Base-by-base conservation (phyloP, 2,329 filamentous ascomycete genomes). In the Diaporthe citri region DNA sequence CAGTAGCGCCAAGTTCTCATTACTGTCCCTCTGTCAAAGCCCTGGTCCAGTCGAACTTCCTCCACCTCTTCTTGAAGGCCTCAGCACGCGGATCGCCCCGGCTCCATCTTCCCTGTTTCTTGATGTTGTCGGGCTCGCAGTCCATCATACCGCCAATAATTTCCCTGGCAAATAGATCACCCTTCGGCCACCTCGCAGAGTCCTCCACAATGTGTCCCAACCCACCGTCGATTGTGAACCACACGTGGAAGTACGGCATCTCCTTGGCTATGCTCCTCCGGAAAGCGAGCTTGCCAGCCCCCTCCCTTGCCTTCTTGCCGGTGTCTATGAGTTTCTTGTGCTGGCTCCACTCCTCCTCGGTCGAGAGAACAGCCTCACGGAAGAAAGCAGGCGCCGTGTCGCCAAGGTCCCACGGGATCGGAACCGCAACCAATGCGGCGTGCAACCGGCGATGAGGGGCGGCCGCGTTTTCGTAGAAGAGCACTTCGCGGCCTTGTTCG, bases 401-500 rank as follows among this genome's bases (percentile, higher is more conserved):
- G 71, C 95, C 97, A n/a, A 98, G 89, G 60, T 93, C 94, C 82
- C 95, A 97, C 0, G 97, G 96, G 36, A 99, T 92, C 1, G 97
- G 96, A 0, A 98, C 92, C 0, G 90, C 96, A 75, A 93, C 90
- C 87, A 99, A 92, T 9, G 95, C 93, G 0, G 97, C 97, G 84
- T 99, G 97, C 75, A 90, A 89, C 78, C 93, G 94, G 25, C 94
- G 89, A 4, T 93, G 90, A 1, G 95, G 95, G 20, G 91, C 88
- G 0, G 95, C 96, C 3, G 97, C 97, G 82, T 99, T 98, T 82
- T 99, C 97, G 87, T 99, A 99, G 85, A 99, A 99, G 77, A 99
- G 87, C 13, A 98, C 96, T 79, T 97, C 95, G 70, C 94, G 93
- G 15, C 96, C 95, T 83, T 97, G 95, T 57, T 96, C 94, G 85